Evolutionary conservation across 139 green algal genomes (phyloP).

Genomic region (Haematococcus lacustris): DNA sequence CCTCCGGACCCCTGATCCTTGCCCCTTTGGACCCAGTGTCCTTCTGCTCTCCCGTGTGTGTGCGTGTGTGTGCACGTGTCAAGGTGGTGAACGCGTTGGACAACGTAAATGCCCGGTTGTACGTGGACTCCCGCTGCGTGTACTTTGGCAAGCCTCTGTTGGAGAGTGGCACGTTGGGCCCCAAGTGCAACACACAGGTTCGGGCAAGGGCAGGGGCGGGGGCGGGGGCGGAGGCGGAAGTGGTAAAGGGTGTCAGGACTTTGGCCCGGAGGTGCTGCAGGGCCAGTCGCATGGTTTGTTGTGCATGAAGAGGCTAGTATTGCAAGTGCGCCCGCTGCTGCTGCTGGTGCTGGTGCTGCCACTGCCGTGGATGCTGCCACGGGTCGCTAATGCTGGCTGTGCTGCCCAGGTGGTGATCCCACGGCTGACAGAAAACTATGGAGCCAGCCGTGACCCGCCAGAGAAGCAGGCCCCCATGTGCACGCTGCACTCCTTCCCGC

Average conservation of each 20-base stretch:
- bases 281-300: no score
- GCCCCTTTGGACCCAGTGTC: conserved; percentile 60
- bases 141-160: conserved; percentile 97
- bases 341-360: no score
- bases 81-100: conserved; percentile 95
- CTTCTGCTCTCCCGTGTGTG: background rate
- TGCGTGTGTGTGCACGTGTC: background rate
- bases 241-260: no score
- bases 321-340: no score
- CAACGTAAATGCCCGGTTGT: conserved; percentile 89
- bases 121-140: conserved; percentile 85
- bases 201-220: no score
- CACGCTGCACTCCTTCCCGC: conserved; percentile 97
- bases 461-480: conserved; percentile 98
- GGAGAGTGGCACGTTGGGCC: conserved; percentile 90
- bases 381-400: no score
- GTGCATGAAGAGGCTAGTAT: no score
- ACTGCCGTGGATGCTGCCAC: no score
- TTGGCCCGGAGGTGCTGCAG: no score
- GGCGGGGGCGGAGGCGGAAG: no score
- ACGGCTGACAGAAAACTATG: conserved; percentile 95
- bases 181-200: conserved; percentile 98
- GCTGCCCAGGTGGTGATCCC: conserved; percentile 75
- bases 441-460: conserved; percentile 75
- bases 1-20: conserved; percentile 38